Conservation (phyloP, 2,329 filamentous ascomycete genomes). For the Davidsoniella australis region DNA sequence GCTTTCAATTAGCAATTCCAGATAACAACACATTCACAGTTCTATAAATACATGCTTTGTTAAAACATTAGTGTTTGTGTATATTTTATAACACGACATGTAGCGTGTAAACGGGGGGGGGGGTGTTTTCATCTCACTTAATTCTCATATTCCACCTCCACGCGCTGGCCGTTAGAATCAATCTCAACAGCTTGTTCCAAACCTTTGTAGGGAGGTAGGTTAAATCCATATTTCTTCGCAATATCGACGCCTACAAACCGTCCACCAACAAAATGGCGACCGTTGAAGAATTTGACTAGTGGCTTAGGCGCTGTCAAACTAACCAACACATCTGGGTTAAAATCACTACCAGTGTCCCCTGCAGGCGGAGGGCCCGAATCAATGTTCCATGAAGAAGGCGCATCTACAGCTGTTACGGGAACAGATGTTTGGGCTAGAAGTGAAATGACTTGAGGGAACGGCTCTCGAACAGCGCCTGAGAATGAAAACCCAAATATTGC, state of each 20-base stretch:
- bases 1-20: too few species aligned
- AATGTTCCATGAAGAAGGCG: slow-evolving; percentile 89
- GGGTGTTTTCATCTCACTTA: too few species aligned
- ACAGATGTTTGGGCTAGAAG: slow-evolving; percentile 55
- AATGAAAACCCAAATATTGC: slow-evolving; percentile 96
- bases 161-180: slow-evolving; percentile 28
- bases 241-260: slow-evolving; percentile 64
- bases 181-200: slow-evolving; percentile 83
- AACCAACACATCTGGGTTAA: slow-evolving; percentile 65
- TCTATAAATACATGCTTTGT: too few species aligned
- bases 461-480: slow-evolving; percentile 77
- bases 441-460: slow-evolving; percentile 67
- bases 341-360: slow-evolving; percentile 59
- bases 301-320: slow-evolving; percentile 91
- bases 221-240: slow-evolving; percentile 71
- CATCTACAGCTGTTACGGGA: slow-evolving; percentile 78
- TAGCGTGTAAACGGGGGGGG: too few species aligned
- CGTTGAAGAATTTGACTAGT: slow-evolving; percentile 64
- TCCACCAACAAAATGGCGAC: slow-evolving; percentile 83
- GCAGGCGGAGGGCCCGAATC: slow-evolving; percentile 59
- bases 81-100: too few species aligned
- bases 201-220: slow-evolving; percentile 67
- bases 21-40: too few species aligned
- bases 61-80: too few species aligned
- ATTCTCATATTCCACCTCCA: too few species aligned